Evolutionary conservation across 176 grass and related monocot species (phyloP).

Genomic region (Thalia dealbata): DNA sequence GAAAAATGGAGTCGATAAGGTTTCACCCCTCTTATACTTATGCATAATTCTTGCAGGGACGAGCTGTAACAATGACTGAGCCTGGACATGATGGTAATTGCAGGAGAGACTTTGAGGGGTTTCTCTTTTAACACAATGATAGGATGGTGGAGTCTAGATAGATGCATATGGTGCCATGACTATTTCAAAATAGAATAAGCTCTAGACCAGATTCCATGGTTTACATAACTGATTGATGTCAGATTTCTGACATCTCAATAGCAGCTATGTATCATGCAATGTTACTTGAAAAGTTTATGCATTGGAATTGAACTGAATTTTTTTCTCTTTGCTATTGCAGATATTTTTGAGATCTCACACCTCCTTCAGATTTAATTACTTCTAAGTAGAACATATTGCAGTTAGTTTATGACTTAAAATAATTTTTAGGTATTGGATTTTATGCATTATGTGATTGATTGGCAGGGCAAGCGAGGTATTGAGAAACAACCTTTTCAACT

Average conservation of each 20-base stretch:
- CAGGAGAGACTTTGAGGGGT: conserved; percentile 20
- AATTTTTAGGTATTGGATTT: conserved; percentile 6
- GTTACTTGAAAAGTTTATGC: conserved; percentile 11
- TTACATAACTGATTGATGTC: background rate
- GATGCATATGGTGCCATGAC: conserved; percentile 26
- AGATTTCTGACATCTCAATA: conserved; percentile 10
- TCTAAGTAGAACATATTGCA: conserved; percentile 4
- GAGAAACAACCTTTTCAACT: conserved; percentile 95
- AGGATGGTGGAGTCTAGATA: conserved; percentile 31
- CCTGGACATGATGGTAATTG: conserved; percentile 40
- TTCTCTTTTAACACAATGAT: conserved; percentile 28
- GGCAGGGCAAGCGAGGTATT: conserved; percentile 93
- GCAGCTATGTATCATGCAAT: conserved; percentile 1
- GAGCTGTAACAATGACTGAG: conserved; percentile 46
- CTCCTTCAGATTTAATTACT: conserved; percentile 3
- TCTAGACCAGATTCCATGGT: conserved; percentile 17
- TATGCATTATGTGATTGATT: conserved; percentile 29
- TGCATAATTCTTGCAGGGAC: conserved; percentile 69
- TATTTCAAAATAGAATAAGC: conserved; percentile 15
- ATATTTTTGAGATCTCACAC: conserved; percentile 21
- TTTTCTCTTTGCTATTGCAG: conserved; percentile 23
- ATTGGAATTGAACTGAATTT: conserved; percentile 10
- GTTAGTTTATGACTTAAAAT: background rate
- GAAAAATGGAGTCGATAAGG: conserved; percentile 36
- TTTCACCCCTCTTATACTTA: conserved; percentile 70